Conservation (phyloP, 2,329 filamentous ascomycete genomes). For the Diaporthe aspalathi region DNA sequence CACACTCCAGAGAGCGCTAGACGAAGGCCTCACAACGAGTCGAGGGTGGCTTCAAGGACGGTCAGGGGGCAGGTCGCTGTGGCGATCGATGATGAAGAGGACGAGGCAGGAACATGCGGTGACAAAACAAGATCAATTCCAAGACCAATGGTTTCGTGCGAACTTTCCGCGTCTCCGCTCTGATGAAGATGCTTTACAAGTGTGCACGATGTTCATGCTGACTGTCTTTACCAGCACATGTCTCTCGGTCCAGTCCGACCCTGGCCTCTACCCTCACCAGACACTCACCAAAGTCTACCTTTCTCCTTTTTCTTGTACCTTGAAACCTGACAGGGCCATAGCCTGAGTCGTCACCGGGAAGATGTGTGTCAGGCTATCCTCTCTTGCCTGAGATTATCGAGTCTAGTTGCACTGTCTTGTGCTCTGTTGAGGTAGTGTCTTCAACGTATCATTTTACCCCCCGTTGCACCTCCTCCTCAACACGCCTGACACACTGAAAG, state of each 20-base stretch:
- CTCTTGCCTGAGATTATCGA: too few species aligned
- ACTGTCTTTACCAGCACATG: conserved; percentile 46
- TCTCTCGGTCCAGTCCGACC: conserved; percentile 46
- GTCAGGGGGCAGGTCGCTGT: not conserved
- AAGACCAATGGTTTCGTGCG: not conserved
- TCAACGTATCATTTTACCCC: not conserved
- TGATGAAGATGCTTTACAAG: not conserved
- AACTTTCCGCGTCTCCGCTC: not conserved
- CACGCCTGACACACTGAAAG: too few species aligned
- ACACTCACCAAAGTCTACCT: too few species aligned
- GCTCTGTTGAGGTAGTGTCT: not conserved
- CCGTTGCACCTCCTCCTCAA: too few species aligned
- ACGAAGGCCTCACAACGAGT: not conserved
- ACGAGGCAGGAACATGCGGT: not conserved
- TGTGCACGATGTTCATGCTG: conserved; percentile 38
- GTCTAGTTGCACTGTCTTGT: not conserved
- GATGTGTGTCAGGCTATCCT: not conserved
- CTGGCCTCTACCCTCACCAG: conserved; percentile 46
- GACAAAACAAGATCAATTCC: conserved; percentile 9
- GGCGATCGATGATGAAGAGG: not conserved
- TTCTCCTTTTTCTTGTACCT: not conserved
- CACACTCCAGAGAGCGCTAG: not conserved
- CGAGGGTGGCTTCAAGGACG: not conserved
- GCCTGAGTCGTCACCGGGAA: not conserved
- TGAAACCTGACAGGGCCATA: not conserved